phyloP scores from a whole-genome alignment of 2,329 filamentous ascomycete genomes.

The Arthrobotrys megalospora region DNA sequence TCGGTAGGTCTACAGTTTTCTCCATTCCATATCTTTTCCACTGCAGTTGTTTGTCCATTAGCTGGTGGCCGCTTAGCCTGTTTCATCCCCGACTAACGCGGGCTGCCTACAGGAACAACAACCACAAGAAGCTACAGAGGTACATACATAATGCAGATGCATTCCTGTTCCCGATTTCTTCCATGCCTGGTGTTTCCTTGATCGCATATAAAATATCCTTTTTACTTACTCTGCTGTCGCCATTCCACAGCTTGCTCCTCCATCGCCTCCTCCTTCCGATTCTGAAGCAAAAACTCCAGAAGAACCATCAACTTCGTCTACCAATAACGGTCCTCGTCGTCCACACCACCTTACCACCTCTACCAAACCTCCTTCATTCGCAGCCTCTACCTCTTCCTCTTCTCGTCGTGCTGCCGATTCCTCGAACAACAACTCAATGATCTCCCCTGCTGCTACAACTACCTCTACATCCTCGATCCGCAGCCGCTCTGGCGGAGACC shows the following conservation, averaged over 20 bases:
- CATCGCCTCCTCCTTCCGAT: slow-evolving; percentile 51
- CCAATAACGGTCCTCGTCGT: slow-evolving; percentile 34
- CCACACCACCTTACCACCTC: slow-evolving; percentile 52
- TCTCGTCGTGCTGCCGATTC: slow-evolving; percentile 47
- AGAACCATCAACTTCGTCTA: slow-evolving; percentile 8
- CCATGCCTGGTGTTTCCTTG: slow-evolving; percentile 30
- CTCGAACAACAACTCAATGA: slow-evolving; percentile 39
- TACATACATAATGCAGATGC: slow-evolving; percentile 20
- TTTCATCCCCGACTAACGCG: slow-evolving; percentile 30
- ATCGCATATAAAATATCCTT: slow-evolving; percentile 1
- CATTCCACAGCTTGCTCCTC: slow-evolving; percentile 42
- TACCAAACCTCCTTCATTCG: slow-evolving; percentile 44
- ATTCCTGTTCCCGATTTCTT: slow-evolving; percentile 11
- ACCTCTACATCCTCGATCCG: slow-evolving; percentile 55
- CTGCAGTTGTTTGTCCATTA: slow-evolving; percentile 2
- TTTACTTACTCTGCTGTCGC: slow-evolving; percentile 16
- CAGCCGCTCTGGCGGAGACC: slow-evolving; percentile 48
- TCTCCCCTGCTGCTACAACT: slow-evolving; percentile 53
- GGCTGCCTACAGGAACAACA: slow-evolving; percentile 10
- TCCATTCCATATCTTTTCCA: neutral
- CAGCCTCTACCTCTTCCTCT: slow-evolving; percentile 50
- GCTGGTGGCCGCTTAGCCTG: slow-evolving; percentile 5
- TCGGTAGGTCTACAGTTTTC: slow-evolving; percentile 35
- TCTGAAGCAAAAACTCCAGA: slow-evolving; percentile 37
- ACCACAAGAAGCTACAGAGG: slow-evolving; percentile 34